Evolutionary conservation across 176 grass and related monocot genomes (phyloP).

Genomic region (Lolium perenne): DNA sequence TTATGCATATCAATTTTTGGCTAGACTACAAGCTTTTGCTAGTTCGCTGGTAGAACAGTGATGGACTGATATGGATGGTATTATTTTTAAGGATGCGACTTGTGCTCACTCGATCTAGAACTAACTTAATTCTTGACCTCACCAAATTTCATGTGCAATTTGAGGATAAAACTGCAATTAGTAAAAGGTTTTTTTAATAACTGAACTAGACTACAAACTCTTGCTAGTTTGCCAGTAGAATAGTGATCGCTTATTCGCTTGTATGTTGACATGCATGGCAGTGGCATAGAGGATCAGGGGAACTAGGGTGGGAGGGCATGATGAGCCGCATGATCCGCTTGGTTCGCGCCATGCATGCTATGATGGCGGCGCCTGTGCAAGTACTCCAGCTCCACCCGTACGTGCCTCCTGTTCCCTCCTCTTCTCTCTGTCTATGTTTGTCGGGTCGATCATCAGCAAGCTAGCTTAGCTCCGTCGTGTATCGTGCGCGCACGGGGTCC

Average conservation of each 20-base stretch:
- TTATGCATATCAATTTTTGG: too few relatives aligned
- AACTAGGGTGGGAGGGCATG: conserved; percentile 4
- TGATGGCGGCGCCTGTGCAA: conserved; percentile 34
- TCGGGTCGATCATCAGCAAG: not conserved
- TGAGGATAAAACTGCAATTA: too few relatives aligned
- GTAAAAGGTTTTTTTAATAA: too few relatives aligned
- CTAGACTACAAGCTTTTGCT: too few relatives aligned
- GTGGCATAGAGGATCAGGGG: conserved; percentile 14
- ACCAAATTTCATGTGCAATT: too few relatives aligned
- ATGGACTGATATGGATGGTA: too few relatives aligned
- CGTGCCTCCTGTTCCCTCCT: not conserved
- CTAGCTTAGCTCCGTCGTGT: not conserved
- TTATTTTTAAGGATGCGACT: too few relatives aligned
- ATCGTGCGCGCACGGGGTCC: not conserved
- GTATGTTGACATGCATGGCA: not conserved
- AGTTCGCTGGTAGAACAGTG: too few relatives aligned
- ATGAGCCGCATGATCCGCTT: conserved; percentile 62
- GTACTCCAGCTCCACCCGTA: conserved; percentile 9
- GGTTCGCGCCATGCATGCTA: conserved; percentile 45
- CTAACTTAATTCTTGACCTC: too few relatives aligned
- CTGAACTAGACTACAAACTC: too few relatives aligned
- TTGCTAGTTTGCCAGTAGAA: too few relatives aligned
- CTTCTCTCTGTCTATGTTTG: not conserved
- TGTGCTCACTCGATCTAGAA: too few relatives aligned
- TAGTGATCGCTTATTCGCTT: not conserved